Percentiles rank a stretch among this genome's conserved stretches.
These are phyloP conservation scores for Moesziomyces globuligerus DNA, from an alignment of 1,284 basidiomycete species.

Conservation along the genomic window DNA sequence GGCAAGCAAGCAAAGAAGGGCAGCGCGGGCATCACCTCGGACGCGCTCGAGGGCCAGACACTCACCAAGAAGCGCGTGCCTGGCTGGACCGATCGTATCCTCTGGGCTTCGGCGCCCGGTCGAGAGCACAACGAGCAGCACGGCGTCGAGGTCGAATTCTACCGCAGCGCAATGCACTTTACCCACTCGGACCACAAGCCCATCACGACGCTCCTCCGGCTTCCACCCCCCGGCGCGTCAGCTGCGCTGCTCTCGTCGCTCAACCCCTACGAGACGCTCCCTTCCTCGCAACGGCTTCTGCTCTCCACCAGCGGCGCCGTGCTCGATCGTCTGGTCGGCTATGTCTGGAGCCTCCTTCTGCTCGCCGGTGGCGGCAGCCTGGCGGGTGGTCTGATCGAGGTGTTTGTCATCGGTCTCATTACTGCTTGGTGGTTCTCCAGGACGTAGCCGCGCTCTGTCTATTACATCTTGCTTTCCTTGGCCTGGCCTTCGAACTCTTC, in stretches of 20 bases:
- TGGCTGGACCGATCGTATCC: constrained; percentile 92
- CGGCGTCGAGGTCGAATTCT: constrained; percentile 60
- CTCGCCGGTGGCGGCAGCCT: constrained; percentile 79
- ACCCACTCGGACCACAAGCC: constrained; percentile 67
- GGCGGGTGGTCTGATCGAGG: constrained; percentile 51
- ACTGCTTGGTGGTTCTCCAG: constrained; percentile 53
- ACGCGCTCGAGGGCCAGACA: constrained; percentile 34
- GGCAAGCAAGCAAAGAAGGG: constrained; percentile 37
- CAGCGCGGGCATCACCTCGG: constrained; percentile 34
- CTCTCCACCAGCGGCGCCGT: constrained; percentile 71
- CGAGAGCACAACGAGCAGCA: constrained; percentile 31
- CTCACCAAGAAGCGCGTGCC: constrained; percentile 79
- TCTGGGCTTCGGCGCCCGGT: constrained; percentile 73
- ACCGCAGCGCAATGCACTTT: constrained; percentile 63
- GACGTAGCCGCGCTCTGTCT: neutral
- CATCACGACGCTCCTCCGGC: constrained; percentile 63
- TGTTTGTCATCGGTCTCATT: constrained; percentile 46
- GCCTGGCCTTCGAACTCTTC: constrained; percentile 46
- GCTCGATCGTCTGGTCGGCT: constrained; percentile 79
- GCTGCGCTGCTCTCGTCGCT: constrained; percentile 68
- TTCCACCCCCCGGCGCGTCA: constrained; percentile 70
- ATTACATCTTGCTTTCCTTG: constrained; percentile 40
- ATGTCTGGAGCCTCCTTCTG: constrained; percentile 78
- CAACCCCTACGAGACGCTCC: constrained; percentile 60
- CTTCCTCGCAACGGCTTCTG: constrained; percentile 41